These are phyloP conservation scores for Neopestalotiopsis rosae DNA, from an alignment of 2,329 filamentous ascomycete species.

Conservation along the genomic window DNA sequence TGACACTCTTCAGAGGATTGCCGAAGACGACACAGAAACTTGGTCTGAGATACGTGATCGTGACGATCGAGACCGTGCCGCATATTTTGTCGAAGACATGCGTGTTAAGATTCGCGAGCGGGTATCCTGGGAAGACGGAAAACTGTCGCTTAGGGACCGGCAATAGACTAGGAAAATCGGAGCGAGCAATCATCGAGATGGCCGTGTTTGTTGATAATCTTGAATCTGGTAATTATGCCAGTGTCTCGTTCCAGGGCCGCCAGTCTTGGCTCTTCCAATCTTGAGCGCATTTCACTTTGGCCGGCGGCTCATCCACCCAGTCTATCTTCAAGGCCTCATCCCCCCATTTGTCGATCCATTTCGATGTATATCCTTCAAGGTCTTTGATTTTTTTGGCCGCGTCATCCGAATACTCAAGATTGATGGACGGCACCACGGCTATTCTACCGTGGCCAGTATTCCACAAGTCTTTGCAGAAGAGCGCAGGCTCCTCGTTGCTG, in stretches of 20 bases:
- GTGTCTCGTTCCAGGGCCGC: conserved; percentile 45
- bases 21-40: no score
- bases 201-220: no score
- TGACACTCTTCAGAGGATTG: no score
- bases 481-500: conserved; percentile 56
- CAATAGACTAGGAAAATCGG: no score
- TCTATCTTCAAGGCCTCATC: conserved; percentile 42
- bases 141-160: no score
- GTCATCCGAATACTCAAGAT: conserved; percentile 58
- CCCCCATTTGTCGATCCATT: conserved; percentile 31
- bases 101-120: no score
- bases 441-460: conserved; percentile 53
- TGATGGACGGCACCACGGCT: conserved; percentile 60
- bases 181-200: no score
- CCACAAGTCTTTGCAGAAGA: conserved; percentile 66
- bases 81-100: no score
- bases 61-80: no score
- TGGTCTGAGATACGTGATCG: no score
- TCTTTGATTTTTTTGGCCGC: conserved; percentile 51
- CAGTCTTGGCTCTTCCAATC: conserved; percentile 46
- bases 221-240: not conserved
- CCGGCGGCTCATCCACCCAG: conserved; percentile 51
- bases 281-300: conserved; percentile 54
- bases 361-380: conserved; percentile 53
- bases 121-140: no score